These are phyloP conservation scores for Hysterium pulicare DNA, from an alignment of 2,329 filamentous ascomycete genomes.

Conservation along the genomic window DNA sequence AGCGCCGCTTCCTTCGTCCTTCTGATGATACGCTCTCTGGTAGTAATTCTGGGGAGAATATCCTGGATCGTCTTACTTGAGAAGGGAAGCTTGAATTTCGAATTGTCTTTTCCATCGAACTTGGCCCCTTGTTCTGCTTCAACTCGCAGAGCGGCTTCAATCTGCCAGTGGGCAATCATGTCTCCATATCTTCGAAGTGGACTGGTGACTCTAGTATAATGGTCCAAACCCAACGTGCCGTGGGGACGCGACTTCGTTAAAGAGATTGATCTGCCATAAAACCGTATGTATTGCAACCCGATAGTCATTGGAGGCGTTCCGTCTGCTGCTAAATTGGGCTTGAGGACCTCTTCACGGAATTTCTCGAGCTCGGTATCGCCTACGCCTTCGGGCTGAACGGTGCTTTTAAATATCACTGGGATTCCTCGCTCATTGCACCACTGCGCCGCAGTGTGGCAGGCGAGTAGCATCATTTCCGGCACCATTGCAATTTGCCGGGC, in stretches of 20 bases:
- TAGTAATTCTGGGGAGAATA: conserved; percentile 46
- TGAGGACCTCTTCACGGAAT: conserved; percentile 32
- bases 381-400: conserved; percentile 20
- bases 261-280: conserved; percentile 42
- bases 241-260: conserved; percentile 50
- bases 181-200: conserved; percentile 60
- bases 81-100: conserved; percentile 48
- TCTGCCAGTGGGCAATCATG: conserved; percentile 62
- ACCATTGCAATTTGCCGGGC: conserved; percentile 22
- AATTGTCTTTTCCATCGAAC: conserved; percentile 31
- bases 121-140: conserved; percentile 47
- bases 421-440: conserved; percentile 54
- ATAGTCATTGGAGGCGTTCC: conserved; percentile 34
- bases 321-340: conserved; percentile 35
- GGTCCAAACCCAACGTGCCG: conserved; percentile 48
- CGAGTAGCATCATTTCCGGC: conserved; percentile 53
- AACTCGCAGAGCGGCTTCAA: conserved; percentile 58
- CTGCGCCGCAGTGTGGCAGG: conserved; percentile 47
- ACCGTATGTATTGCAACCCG: conserved; percentile 41
- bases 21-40: conserved; percentile 44
- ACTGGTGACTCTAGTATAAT: conserved; percentile 58
- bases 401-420: conserved; percentile 50
- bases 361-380: conserved; percentile 10
- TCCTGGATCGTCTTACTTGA: conserved; percentile 45
- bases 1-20: conserved; percentile 31